A percentile compares a stretch with the other conserved stretches of the same genome.
These are phyloP conservation scores for Achaetomium macrosporum DNA, from an alignment of 2,329 filamentous ascomycete species.

Conservation along the genomic window DNA sequence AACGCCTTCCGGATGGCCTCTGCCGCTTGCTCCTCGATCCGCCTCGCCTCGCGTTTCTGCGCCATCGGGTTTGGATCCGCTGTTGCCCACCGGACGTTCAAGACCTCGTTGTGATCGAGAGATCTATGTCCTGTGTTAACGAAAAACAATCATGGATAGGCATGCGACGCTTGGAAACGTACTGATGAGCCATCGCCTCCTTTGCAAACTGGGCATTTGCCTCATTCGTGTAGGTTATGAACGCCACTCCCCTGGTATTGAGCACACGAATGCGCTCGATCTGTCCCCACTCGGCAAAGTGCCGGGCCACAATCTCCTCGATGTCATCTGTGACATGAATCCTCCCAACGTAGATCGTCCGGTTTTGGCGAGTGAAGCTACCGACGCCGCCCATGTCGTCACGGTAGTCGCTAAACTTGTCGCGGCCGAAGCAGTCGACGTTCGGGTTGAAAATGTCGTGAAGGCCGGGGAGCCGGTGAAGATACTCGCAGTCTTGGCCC, in stretches of 20 bases:
- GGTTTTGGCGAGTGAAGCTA: conserved; percentile 86
- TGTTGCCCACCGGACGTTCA: conserved; percentile 97
- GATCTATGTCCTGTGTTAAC: conserved; percentile 9
- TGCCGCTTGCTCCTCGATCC: conserved; percentile 92
- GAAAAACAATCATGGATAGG: not conserved
- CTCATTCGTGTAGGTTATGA: conserved; percentile 76
- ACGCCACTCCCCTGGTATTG: conserved; percentile 83
- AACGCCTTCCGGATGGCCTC: conserved; percentile 85
- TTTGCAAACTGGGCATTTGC: conserved; percentile 87
- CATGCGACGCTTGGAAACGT: not conserved
- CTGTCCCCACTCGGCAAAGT: conserved; percentile 96
- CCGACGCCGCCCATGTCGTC: conserved; percentile 98
- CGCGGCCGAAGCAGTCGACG: conserved; percentile 88
- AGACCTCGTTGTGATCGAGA: conserved; percentile 84
- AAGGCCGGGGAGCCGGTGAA: conserved; percentile 80
- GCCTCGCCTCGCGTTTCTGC: conserved; percentile 80
- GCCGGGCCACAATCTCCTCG: conserved; percentile 87
- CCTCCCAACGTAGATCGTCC: conserved; percentile 86
- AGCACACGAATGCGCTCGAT: conserved; percentile 83
- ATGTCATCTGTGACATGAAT: conserved; percentile 97
- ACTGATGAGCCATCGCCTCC: conserved; percentile 92
- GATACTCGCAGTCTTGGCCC: conserved; percentile 87
- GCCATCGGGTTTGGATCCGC: conserved; percentile 93
- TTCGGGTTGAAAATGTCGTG: conserved; percentile 92
- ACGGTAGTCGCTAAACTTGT: conserved; percentile 87